Evolutionary conservation across 768 basidiomycete genomes (phyloP).

Genomic region (Suillus spraguei): DNA sequence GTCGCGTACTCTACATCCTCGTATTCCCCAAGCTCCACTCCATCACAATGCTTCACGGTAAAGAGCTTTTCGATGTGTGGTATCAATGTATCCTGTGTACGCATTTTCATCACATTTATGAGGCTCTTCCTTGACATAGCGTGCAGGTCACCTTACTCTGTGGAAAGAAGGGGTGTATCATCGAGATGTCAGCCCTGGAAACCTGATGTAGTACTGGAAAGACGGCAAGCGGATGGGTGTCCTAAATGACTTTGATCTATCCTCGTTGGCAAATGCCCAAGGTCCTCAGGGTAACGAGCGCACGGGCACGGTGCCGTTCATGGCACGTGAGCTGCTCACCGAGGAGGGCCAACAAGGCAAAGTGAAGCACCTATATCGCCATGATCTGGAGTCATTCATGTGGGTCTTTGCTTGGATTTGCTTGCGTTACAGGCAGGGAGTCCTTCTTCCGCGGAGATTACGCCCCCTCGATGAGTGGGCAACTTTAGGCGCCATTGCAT

Average conservation of each 20-base stretch:
- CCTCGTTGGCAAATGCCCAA: neutral
- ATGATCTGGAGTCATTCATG: neutral
- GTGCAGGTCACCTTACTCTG: neutral
- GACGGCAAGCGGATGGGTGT: neutral
- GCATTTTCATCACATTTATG: neutral
- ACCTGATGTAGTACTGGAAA: neutral
- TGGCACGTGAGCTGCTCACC: neutral
- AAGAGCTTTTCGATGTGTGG: neutral
- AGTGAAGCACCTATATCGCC: neutral
- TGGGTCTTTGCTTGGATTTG: neutral
- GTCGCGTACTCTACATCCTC: neutral
- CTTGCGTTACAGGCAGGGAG: neutral
- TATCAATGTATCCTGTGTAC: neutral
- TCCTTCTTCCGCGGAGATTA: neutral
- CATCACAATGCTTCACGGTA: neutral
- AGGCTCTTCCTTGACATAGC: neutral
- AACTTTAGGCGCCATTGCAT: neutral
- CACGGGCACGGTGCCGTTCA: neutral
- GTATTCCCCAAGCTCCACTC: neutral
- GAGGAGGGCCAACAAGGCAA: neutral
- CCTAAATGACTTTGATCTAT: neutral
- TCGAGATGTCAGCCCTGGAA: neutral
- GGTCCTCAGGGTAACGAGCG: neutral
- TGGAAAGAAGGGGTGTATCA: neutral
- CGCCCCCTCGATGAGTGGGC: neutral